Percentiles rank a stretch among this genome's conserved stretches.
phyloP scores from a whole-genome alignment of 208 protist species.

The Sergeia podlipaevii region DNA sequence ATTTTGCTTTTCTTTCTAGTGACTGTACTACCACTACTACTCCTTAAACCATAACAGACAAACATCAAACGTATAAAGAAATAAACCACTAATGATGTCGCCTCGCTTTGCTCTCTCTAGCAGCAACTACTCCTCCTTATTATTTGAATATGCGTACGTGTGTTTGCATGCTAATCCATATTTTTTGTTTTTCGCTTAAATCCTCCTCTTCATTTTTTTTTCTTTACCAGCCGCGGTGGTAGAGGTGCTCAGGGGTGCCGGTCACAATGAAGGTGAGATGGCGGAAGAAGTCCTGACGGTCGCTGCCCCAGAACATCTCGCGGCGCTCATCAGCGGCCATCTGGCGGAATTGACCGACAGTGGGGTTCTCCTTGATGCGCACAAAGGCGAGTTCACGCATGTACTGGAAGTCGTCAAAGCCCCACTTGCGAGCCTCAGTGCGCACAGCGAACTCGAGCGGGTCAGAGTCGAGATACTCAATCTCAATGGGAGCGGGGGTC shows the following conservation, averaged over 20 bases:
- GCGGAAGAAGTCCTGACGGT: conserved; percentile 87
- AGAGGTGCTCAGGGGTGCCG: conserved; percentile 81
- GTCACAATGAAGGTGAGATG: conserved; percentile 68
- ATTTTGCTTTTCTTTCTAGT: too few relatives aligned
- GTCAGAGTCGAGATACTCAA: conserved; percentile 83
- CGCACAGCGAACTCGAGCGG: conserved; percentile 86
- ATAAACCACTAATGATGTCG: background rate
- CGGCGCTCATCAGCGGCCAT: conserved; percentile 85
- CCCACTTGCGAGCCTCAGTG: conserved; percentile 84
- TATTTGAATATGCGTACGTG: background rate
- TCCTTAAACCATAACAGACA: too few relatives aligned
- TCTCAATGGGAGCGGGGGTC: conserved; percentile 74
- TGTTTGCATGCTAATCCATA: background rate
- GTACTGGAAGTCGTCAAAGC: conserved; percentile 85
- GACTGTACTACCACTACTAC: too few relatives aligned
- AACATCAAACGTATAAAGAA: too few relatives aligned
- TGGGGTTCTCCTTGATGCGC: conserved; percentile 87
- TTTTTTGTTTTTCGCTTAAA: conserved; percentile 13
- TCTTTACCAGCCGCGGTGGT: conserved; percentile 83
- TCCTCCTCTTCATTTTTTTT: conserved; percentile 5
- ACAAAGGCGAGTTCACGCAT: conserved; percentile 89
- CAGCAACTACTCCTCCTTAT: too few relatives aligned
- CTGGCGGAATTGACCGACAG: conserved; percentile 76
- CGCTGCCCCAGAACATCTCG: conserved; percentile 84
- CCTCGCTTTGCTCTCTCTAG: too few relatives aligned